These are phyloP conservation scores for Quaeritorhiza haematococci DNA, from an alignment of 371 early-diverging fungal genomes.

Conservation along the genomic window DNA sequence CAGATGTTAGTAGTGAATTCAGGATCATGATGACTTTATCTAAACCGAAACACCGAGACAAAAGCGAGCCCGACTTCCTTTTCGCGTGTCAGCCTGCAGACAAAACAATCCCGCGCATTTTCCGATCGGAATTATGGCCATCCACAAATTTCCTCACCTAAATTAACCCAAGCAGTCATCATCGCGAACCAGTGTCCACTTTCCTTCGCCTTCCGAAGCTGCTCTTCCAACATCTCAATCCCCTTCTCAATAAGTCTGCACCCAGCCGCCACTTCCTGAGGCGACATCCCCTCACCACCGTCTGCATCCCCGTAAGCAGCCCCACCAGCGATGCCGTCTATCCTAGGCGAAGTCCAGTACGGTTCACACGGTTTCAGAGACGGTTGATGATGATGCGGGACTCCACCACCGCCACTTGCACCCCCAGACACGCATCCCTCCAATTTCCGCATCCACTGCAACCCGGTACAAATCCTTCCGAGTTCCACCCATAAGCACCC, in stretches of 20 bases:
- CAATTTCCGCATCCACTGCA: conserved; percentile 32
- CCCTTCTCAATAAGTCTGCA: conserved; percentile 28
- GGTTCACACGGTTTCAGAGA: conserved; percentile 14
- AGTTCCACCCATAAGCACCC: conserved; percentile 25
- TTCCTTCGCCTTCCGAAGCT: conserved; percentile 14
- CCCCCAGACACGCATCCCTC: conserved; percentile 9
- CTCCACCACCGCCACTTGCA: neutral
- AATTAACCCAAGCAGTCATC: conserved; percentile 23
- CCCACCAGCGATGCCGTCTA: conserved; percentile 23
- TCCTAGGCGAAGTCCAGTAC: conserved; percentile 36
- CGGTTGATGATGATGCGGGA: conserved; percentile 1
- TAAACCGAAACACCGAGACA: no score
- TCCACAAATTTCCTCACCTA: no score
- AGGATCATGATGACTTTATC: no score
- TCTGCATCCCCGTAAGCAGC: conserved; percentile 14
- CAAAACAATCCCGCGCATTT: no score
- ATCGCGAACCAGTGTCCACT: conserved; percentile 27
- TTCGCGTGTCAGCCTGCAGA: no score
- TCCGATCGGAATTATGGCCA: no score
- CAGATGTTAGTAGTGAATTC: no score
- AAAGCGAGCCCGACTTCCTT: no score
- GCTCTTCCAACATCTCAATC: conserved; percentile 25
- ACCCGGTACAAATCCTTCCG: conserved; percentile 11
- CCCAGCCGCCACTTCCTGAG: conserved; percentile 14
- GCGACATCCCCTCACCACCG: conserved; percentile 6